These are phyloP conservation scores for Colletotrichum trifolii DNA, from an alignment of 2,329 filamentous ascomycete genomes.

Conservation along the genomic window DNA sequence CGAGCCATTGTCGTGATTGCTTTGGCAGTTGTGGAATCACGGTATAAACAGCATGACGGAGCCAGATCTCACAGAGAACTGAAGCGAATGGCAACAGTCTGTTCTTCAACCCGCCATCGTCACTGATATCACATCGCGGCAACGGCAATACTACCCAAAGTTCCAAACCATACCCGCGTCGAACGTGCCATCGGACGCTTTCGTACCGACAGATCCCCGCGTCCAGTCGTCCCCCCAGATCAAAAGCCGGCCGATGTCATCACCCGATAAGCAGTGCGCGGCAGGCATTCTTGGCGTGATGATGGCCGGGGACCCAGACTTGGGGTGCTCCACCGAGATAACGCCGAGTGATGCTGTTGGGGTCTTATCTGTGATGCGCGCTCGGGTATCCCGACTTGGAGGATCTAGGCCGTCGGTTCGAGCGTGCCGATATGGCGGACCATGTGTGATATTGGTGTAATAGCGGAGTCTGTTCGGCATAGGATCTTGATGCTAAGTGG, in stretches of 20 bases:
- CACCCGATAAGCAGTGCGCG: constrained; percentile 20
- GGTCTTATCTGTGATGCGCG: constrained; percentile 32
- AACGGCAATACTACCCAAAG: not conserved
- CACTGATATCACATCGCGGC: not conserved
- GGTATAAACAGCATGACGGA: not conserved
- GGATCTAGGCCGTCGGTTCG: constrained; percentile 16
- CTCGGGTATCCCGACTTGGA: constrained; percentile 13
- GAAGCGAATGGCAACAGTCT: not conserved
- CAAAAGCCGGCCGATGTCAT: not conserved
- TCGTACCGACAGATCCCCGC: constrained; percentile 28
- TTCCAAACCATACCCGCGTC: not conserved
- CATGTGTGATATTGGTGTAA: not conserved
- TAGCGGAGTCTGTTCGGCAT: not conserved
- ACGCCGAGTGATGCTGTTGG: constrained; percentile 15
- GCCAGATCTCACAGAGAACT: not conserved
- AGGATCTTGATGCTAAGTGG: not conserved
- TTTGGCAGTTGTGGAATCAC: not conserved
- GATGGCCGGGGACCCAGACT: constrained; percentile 10
- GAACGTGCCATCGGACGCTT: constrained; percentile 32
- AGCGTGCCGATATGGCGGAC: constrained; percentile 22
- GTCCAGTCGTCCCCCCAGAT: constrained; percentile 17
- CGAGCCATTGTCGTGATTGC: constrained; percentile 11
- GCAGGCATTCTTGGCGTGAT: constrained; percentile 22
- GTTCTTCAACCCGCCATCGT: not conserved
- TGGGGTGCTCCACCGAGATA: constrained; percentile 31